Base-by-base conservation (phyloP, 108 stramenopile genomes). In the Skeletonema grethae region DNA sequence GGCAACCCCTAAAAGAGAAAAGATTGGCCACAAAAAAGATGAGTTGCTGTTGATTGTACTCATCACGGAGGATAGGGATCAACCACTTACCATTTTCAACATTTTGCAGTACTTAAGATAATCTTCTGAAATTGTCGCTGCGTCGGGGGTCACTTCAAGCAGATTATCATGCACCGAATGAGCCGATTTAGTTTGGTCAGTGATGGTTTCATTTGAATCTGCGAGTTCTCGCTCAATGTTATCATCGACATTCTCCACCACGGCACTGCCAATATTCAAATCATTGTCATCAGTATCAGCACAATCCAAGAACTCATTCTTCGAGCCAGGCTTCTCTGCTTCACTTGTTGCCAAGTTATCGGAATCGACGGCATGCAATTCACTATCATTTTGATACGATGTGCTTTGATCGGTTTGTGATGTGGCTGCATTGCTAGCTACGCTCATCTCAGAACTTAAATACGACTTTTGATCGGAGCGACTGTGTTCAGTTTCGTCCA, bases 31-130 rank as follows among this genome's bases (percentile, higher is more conserved):
- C 60, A 61, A 57, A 57, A 36, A 39, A 39, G 15, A 7, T 64
- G 11, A 45, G 20, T 29, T 43, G 13, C 41, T 46, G 46, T 45
- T 7, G 25, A 30, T 55, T 16, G 55, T 57, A 8, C 12, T 15
- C 46, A 67, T 13, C 8, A 7, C 7, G 13, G 57, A 6, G 34
- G 8, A 13, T 32, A 31, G 10, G 13, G 18, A 45, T 2, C 8
- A 32, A 45, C 9, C 3, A 46, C 55, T 67, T 67, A 79, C 78
- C 76, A 90, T 85, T 62, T 77, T 66, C 7, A 89, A 60, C 88
- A 90, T 92, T 55, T 86, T 84, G 73, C 77, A 90, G 63, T 90
- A 92, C 61, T 93, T 93, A 3, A 71, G 46, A 66, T 89, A 96
- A 25, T 76, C 71, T 22, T 53, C 50, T 5, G 20, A 20, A 53